Conservation (phyloP, 345 rosid species). For the Angophora floribunda region DNA sequence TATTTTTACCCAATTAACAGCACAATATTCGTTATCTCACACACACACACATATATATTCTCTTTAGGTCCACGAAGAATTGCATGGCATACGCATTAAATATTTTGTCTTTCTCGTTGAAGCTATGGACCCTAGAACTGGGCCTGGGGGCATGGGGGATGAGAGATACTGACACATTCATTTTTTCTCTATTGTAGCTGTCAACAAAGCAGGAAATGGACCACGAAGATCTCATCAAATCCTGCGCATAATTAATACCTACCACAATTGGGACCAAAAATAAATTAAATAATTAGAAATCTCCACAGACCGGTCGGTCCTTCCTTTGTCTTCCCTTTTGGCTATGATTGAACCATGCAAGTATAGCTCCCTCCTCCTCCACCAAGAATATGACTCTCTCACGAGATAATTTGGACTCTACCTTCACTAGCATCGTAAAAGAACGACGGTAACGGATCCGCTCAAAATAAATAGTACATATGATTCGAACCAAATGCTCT, state of each 20-base stretch:
- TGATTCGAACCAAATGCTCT: background rate
- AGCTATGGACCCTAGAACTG: background rate
- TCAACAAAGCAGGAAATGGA: background rate
- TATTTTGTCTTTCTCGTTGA: background rate
- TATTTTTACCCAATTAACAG: background rate
- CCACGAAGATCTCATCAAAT: background rate
- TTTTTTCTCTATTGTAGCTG: background rate
- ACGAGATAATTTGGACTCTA: background rate
- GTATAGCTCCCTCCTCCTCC: background rate
- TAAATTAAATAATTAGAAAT: background rate
- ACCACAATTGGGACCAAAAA: background rate
- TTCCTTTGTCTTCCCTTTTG: background rate
- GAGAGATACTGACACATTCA: background rate
- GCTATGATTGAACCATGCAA: background rate
- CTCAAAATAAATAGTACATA: background rate
- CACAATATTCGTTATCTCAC: background rate
- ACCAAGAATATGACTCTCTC: background rate
- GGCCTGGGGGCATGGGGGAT: background rate
- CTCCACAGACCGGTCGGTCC: background rate
- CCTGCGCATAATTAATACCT: background rate
- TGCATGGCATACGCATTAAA: background rate
- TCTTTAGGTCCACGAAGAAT: background rate
- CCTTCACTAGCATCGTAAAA: background rate
- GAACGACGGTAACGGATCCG: background rate
- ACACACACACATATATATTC: background rate